Evolutionary conservation across 2,329 filamentous ascomycete genomes (phyloP).

Genomic region (Phaeosphaeriaceae sp.): DNA sequence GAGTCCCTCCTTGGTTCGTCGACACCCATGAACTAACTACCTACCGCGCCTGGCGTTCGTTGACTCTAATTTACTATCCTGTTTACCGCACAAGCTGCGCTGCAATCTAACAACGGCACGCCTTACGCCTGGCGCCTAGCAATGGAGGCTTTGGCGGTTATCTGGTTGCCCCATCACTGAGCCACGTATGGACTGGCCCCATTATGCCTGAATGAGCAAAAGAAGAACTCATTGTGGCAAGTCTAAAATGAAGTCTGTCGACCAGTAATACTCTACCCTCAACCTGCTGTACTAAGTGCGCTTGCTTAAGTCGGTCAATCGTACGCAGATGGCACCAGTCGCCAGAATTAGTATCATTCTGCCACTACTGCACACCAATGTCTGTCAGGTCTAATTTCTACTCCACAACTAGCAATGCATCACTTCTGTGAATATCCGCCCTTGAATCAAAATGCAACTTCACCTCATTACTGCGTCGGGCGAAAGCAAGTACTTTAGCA

Average conservation of each 20-base stretch:
- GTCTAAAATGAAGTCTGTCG: neutral
- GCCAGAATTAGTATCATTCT: too few species aligned
- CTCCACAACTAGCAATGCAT: too few species aligned
- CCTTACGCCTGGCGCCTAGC: conserved; percentile 24
- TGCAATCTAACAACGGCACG: conserved; percentile 14
- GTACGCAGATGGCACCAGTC: too few species aligned
- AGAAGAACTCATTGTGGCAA: neutral
- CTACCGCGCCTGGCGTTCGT: too few species aligned
- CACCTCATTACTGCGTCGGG: conserved; percentile 1
- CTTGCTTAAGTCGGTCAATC: neutral
- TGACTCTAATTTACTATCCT: too few species aligned
- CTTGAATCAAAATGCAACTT: conserved; percentile 2
- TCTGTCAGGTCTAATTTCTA: too few species aligned
- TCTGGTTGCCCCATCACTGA: conserved; percentile 27
- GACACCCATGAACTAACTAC: too few species aligned
- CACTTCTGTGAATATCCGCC: neutral
- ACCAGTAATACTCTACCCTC: too few species aligned
- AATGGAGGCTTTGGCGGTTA: conserved; percentile 20
- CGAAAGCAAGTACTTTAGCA: neutral
- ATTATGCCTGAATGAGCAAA: neutral
- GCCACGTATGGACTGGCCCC: conserved; percentile 8
- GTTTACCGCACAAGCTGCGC: conserved; percentile 9
- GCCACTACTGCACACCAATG: too few species aligned
- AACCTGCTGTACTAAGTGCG: neutral
- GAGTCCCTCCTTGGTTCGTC: too few species aligned